Evolutionary conservation across 2,329 filamentous ascomycete genomes (phyloP).

Genomic region (Fusarium musae): DNA sequence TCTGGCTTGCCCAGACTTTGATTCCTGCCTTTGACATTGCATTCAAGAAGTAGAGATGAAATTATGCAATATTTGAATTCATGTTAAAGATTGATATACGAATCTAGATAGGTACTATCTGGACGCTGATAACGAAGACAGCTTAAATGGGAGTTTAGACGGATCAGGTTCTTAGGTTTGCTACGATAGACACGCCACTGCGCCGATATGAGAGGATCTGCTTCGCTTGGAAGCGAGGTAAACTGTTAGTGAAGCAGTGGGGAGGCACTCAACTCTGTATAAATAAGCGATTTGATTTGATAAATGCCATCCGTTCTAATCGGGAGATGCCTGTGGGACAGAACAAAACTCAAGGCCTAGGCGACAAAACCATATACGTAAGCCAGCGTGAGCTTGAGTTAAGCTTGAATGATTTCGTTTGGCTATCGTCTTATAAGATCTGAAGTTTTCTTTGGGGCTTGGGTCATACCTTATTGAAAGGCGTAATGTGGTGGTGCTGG

Average conservation of each 20-base stretch:
- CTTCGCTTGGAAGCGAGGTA: slow-evolving; percentile 2
- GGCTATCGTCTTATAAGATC: background rate
- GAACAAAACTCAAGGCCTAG: background rate
- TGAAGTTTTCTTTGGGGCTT: background rate
- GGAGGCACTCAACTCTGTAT: slow-evolving; percentile 46
- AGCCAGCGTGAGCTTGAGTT: background rate
- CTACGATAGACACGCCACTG: slow-evolving; percentile 38
- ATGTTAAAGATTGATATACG: slow-evolving; percentile 25
- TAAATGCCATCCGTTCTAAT: slow-evolving; percentile 10
- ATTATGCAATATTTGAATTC: slow-evolving; percentile 14
- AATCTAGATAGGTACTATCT: slow-evolving; percentile 32
- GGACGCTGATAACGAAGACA: slow-evolving; percentile 7
- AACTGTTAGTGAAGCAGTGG: slow-evolving; percentile 21
- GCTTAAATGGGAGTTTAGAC: slow-evolving; percentile 37
- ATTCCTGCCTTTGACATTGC: slow-evolving; percentile 86
- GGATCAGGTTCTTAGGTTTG: slow-evolving; percentile 35
- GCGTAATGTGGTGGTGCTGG: slow-evolving; percentile 17
- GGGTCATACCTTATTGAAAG: background rate
- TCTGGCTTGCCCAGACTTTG: slow-evolving; percentile 98
- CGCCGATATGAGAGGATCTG: slow-evolving; percentile 29
- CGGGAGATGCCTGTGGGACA: background rate
- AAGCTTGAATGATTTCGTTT: background rate
- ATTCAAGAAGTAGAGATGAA: slow-evolving; percentile 45
- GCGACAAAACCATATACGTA: background rate
- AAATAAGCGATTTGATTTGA: slow-evolving; percentile 47